Evolutionary conservation across 768 basidiomycete species (phyloP), one percentile per base, ranked within the genome.

Genomic region (Polyporus arcularius): DNA sequence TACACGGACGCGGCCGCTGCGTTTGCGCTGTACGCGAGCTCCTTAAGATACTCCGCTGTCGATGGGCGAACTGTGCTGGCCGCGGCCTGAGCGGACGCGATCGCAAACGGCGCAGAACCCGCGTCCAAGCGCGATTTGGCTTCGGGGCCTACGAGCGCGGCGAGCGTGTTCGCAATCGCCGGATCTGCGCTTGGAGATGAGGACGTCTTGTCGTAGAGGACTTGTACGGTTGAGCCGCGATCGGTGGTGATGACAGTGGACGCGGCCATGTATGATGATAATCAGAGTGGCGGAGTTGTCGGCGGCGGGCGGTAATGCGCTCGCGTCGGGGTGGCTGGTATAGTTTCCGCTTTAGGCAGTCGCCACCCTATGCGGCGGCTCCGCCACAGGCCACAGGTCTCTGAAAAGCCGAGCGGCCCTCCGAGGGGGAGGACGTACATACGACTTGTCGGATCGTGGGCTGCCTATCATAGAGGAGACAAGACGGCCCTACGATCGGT

Each of bases 21-120:
- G 52, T 78, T 74, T 11, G 81, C 80, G 40, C 71, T 66, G 14
- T 67, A 61, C 4, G 77, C 79, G 52, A 86, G 75, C 14, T 70
- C 32, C 14, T 16, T 42, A 45, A 62, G 55, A 38, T 48, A 62
- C 15, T 28, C 32, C 21, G 35, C 42, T 18, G 50, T n/a, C 26
- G 58, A 54, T 4, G 28, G 48, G 9, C 47, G 30, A 12, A 55
- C 4, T 26, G 32, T 2, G 1, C n/a, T 4, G 5, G 14, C 49
- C 16, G 28, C 55, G 11, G 40, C 18, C 28, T 21, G 15, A 7
- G 28, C 3, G 3, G 55, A 49, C 5, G 52, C 18, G 15, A 56
- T 6, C 32, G 55, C 60, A 18, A 55, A 42, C 15, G 59, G 39
- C 7, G 35, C 35, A 6, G 35, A 35, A 11, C 9, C 16, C n/a